A percentile compares a stretch with the other conserved stretches of the same genome.
These are phyloP conservation scores for Paramecium sonneborni DNA, from an alignment of 73 alveolate species.

Conservation along the genomic window DNA sequence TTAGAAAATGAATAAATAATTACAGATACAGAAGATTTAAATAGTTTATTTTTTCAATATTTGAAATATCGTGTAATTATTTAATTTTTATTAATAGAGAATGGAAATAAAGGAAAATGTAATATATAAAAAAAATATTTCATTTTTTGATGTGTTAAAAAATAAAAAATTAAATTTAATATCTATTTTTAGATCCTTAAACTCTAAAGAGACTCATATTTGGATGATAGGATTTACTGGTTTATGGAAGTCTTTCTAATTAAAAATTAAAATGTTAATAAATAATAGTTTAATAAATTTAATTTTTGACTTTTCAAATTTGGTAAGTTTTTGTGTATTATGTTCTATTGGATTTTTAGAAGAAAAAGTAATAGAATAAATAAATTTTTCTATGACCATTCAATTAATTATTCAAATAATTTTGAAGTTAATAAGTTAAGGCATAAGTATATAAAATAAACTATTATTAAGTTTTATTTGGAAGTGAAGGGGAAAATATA, in stretches of 20 bases:
- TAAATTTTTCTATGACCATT: constrained; percentile 4
- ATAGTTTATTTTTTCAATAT: not conserved
- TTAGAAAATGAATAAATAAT: not conserved
- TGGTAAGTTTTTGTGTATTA: not conserved
- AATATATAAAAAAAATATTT: not conserved
- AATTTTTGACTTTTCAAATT: not conserved
- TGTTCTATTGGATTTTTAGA: not conserved
- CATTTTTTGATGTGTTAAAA: not conserved
- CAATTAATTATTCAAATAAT: not conserved
- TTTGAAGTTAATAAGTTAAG: not conserved
- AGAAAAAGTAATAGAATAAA: not conserved
- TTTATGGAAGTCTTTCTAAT: not conserved
- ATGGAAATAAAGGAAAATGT: not conserved
- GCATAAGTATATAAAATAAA: not conserved
- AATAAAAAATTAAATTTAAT: not conserved
- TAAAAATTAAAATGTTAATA: not conserved
- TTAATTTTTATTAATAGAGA: not conserved
- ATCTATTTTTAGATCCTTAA: not conserved
- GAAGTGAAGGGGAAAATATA: not conserved
- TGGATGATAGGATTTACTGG: constrained; percentile 8
- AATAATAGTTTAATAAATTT: not conserved
- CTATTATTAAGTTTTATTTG: not conserved
- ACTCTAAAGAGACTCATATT: not conserved
- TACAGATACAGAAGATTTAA: not conserved
- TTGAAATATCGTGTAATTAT: not conserved